phyloP scores from a whole-genome alignment of 495 filamentous ascomycete genomes.

The Penicillium diatomitis region DNA sequence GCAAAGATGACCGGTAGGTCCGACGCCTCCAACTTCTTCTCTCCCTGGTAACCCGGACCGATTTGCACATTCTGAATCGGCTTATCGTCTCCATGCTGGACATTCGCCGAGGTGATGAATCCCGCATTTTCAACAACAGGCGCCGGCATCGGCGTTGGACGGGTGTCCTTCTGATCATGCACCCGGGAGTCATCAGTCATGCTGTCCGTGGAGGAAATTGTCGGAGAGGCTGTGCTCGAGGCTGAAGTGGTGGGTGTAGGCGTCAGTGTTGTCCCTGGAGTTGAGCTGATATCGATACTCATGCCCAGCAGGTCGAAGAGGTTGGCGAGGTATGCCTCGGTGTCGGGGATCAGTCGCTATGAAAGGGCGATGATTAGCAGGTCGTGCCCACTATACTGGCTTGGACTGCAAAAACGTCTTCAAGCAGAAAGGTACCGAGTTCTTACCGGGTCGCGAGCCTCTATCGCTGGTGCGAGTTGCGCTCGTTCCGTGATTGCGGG shows the following conservation, averaged over 20 bases:
- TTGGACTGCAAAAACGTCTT: too few relatives aligned
- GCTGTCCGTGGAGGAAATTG: neutral
- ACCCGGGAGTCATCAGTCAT: neutral
- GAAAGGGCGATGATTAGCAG: neutral
- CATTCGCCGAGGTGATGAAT: conserved; percentile 5
- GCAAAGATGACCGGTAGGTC: conserved; percentile 17
- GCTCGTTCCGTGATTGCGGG: neutral
- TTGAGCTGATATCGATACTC: neutral
- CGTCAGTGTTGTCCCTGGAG: neutral
- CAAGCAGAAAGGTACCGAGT: too few relatives aligned
- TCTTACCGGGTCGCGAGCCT: conserved; percentile 13
- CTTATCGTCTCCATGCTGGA: conserved; percentile 5
- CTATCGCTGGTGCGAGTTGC: neutral
- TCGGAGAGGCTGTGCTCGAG: neutral
- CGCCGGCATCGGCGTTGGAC: conserved; percentile 1
- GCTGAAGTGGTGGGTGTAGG: neutral
- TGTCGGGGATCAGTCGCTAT: conserved; percentile 27
- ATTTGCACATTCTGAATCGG: conserved; percentile 15
- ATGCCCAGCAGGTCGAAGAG: conserved; percentile 19
- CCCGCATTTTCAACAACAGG: neutral
- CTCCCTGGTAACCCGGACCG: conserved; percentile 5
- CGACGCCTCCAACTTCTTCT: conserved; percentile 7
- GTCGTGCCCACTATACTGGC: too few relatives aligned
- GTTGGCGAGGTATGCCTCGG: conserved; percentile 13
- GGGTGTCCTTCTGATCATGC: neutral